phyloP scores from a whole-genome alignment of 352 stramenopile genomes.

The Thalassiosira livingstoniorum region DNA sequence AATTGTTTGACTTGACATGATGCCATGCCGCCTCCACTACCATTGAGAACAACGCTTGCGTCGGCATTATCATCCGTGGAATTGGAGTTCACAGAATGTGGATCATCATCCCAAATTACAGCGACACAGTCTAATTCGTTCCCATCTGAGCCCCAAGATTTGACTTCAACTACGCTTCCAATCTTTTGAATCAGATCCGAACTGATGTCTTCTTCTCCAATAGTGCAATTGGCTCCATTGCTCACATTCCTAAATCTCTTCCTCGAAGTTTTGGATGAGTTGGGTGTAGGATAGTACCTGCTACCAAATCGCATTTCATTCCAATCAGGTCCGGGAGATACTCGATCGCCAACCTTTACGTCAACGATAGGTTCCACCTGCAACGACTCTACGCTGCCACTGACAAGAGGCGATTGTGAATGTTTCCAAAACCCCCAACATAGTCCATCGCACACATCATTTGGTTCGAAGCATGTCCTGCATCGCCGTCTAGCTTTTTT shows the following conservation, averaged over 20 bases:
- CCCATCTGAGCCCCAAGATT: slow-evolving; percentile 59
- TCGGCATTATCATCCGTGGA: too few species aligned
- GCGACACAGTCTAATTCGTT: slow-evolving; percentile 67
- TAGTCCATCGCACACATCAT: slow-evolving; percentile 71
- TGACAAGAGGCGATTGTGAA: slow-evolving; percentile 6
- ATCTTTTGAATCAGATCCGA: not conserved
- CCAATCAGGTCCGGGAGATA: slow-evolving; percentile 63
- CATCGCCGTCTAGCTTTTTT: slow-evolving; percentile 63
- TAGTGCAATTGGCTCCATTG: not conserved
- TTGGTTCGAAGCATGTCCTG: slow-evolving; percentile 70
- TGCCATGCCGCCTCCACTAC: too few species aligned
- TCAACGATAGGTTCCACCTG: slow-evolving; percentile 40
- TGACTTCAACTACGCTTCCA: slow-evolving; percentile 65
- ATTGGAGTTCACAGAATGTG: too few species aligned
- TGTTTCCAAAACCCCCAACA: slow-evolving; percentile 85
- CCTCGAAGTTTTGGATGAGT: not conserved
- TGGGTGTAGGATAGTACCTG: slow-evolving; percentile 1
- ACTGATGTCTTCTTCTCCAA: too few species aligned
- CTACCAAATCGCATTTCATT: slow-evolving; percentile 62
- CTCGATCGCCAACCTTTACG: slow-evolving; percentile 54
- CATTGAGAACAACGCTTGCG: too few species aligned
- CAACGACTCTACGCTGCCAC: not conserved
- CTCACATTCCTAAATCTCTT: not conserved
- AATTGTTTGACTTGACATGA: too few species aligned
- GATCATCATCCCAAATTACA: slow-evolving; percentile 56